Evolutionary conservation across 2,329 filamentous ascomycete genomes (phyloP).

Genomic region (Aspergillus sp.): DNA sequence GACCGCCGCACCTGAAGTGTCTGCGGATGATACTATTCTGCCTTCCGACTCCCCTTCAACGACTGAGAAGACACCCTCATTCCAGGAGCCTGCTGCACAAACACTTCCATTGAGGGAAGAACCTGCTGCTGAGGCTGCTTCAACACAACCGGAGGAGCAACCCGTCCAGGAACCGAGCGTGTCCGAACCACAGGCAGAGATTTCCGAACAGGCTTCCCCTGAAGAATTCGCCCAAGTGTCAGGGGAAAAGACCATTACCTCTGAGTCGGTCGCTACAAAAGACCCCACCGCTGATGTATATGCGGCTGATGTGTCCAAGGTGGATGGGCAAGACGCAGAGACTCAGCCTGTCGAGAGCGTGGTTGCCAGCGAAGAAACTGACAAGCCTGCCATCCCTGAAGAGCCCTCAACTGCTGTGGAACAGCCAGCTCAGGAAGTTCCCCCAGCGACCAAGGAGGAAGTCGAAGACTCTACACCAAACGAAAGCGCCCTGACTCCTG

Average conservation of each 20-base stretch:
- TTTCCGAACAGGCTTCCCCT: constrained; percentile 1
- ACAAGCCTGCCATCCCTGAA: constrained; percentile 7
- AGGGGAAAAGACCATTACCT: not conserved
- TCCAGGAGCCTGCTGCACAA: constrained; percentile 11
- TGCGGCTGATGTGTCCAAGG: constrained; percentile 13
- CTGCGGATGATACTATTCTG: not conserved
- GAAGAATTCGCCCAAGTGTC: not conserved
- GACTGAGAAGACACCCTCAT: not conserved
- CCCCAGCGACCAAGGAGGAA: constrained; percentile 6
- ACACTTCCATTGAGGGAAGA: constrained; percentile 14
- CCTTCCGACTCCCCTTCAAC: not conserved
- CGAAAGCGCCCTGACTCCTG: constrained; percentile 28
- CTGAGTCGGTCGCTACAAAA: constrained; percentile 7
- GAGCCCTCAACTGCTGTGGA: constrained; percentile 13
- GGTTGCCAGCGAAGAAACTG: not conserved
- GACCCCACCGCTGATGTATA: not conserved
- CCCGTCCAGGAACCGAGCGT: constrained; percentile 10
- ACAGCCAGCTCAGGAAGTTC: constrained; percentile 11
- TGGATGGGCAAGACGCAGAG: constrained; percentile 11
- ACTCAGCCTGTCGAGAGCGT: constrained; percentile 5
- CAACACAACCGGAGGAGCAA: constrained; percentile 16
- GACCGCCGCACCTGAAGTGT: not conserved
- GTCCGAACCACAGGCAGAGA: not conserved
- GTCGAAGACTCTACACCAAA: constrained; percentile 22
- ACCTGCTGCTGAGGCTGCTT: constrained; percentile 11